phyloP scores from a whole-genome alignment of 1,284 basidiomycete species.

The Ganoderma boninense region DNA sequence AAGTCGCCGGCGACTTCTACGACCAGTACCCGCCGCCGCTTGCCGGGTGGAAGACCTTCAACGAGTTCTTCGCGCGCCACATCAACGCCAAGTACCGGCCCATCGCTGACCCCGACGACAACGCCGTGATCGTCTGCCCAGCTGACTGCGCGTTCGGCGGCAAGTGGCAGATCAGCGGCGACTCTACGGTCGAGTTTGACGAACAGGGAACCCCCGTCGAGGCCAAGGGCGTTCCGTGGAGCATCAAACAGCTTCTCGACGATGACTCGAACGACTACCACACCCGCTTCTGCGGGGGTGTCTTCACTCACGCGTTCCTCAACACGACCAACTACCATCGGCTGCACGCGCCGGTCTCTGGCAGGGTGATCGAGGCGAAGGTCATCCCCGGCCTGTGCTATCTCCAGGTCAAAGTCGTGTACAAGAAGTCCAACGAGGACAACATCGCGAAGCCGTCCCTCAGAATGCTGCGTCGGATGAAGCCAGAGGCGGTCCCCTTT shows the following conservation, averaged over 20 bases:
- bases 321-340: conserved; percentile 35
- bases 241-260: conserved; percentile 32
- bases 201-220: neutral
- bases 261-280: conserved; percentile 19
- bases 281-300: conserved; percentile 28
- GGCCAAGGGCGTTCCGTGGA: conserved; percentile 32
- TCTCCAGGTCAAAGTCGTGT: conserved; percentile 23
- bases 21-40: too few relatives aligned
- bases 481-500: neutral
- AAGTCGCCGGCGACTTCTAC: too few relatives aligned
- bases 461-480: conserved; percentile 20
- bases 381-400: conserved; percentile 36
- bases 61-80: too few relatives aligned
- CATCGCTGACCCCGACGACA: too few relatives aligned
- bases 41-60: too few relatives aligned
- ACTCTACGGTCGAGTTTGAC: conserved; percentile 11
- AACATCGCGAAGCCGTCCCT: conserved; percentile 3
- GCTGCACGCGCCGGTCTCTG: conserved; percentile 34
- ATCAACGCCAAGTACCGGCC: too few relatives aligned
- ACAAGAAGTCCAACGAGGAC: conserved; percentile 1
- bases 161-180: conserved; percentile 28
- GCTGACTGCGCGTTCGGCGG: conserved; percentile 34
- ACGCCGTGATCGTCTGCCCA: conserved; percentile 17
- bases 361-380: conserved; percentile 31
- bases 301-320: conserved; percentile 35